Conservation (phyloP, 495 filamentous ascomycete species). For the Hypoxylon fragiforme region DNA sequence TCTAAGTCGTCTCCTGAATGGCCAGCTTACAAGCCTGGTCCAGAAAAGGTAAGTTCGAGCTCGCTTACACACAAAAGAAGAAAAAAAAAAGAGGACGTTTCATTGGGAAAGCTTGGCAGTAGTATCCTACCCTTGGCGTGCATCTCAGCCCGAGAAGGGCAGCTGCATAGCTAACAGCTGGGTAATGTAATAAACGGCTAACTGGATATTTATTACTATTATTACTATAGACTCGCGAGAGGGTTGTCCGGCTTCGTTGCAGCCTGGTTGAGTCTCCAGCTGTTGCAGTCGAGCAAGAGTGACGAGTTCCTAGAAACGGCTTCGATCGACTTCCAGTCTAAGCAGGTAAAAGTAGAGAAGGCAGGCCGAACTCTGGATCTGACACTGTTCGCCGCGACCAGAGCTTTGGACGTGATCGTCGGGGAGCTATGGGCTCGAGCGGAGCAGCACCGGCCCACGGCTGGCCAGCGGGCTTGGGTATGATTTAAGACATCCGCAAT, state of each 20-base stretch:
- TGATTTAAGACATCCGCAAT: conserved; percentile 11
- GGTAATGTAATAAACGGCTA: too few species aligned
- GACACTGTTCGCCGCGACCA: conserved; percentile 75
- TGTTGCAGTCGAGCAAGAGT: conserved; percentile 52
- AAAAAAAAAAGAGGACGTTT: conserved; percentile 15
- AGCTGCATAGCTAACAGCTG: too few species aligned
- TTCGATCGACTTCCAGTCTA: conserved; percentile 24
- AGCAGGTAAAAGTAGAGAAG: conserved; percentile 44
- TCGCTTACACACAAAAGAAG: too few species aligned
- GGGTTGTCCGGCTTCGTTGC: conserved; percentile 55
- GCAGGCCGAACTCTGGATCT: conserved; percentile 85
- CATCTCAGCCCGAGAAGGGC: too few species aligned
- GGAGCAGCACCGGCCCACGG: conserved; percentile 39
- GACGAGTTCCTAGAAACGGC: conserved; percentile 44
- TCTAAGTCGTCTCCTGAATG: conserved; percentile 10
- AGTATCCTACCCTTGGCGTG: conserved; percentile 20
- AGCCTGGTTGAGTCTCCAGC: conserved; percentile 52
- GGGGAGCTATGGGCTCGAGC: conserved; percentile 65
- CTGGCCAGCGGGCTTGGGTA: conserved; percentile 54
- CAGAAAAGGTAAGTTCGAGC: conserved; percentile 33
- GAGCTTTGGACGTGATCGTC: conserved; percentile 73
- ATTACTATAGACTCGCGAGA: conserved; percentile 50
- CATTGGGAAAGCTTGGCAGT: conserved; percentile 28
- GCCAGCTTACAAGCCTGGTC: conserved; percentile 23
- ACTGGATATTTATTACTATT: too few species aligned